Percentiles rank a stretch among this genome's conserved stretches.
These are phyloP conservation scores for Metahyphopichia silvanorum DNA, from an alignment of 805 yeast species.

Conservation along the genomic window DNA sequence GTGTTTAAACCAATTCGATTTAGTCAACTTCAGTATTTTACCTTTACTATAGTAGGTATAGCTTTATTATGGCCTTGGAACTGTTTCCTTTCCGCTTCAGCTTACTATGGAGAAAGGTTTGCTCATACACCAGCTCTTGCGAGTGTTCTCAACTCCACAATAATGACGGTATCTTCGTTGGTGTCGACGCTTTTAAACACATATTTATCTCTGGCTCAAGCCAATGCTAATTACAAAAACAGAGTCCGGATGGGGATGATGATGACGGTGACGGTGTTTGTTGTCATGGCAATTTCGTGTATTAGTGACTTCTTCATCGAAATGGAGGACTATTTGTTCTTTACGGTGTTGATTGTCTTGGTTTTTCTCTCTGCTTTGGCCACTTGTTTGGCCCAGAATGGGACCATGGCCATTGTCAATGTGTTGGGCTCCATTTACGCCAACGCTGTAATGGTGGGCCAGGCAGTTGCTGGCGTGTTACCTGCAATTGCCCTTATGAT, in stretches of 20 bases:
- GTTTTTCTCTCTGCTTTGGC: slow-evolving; percentile 70
- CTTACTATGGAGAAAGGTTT: slow-evolving; percentile 69
- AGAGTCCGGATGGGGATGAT: slow-evolving; percentile 62
- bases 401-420: slow-evolving; percentile 83
- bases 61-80: slow-evolving; percentile 97
- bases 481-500: slow-evolving; percentile 72
- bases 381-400: slow-evolving; percentile 83
- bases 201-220: slow-evolving; percentile 63
- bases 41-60: slow-evolving; percentile 69
- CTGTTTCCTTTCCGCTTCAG: slow-evolving; percentile 81
- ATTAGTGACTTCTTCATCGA: slow-evolving; percentile 29
- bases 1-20: slow-evolving; percentile 11
- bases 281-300: slow-evolving; percentile 53
- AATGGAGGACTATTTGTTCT: slow-evolving; percentile 43
- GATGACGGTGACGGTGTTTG: slow-evolving; percentile 56
- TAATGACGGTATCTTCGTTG: slow-evolving; percentile 84
- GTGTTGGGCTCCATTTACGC: slow-evolving; percentile 70
- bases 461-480: slow-evolving; percentile 89
- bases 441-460: slow-evolving; percentile 92
- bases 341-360: slow-evolving; percentile 54
- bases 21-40: slow-evolving; percentile 43
- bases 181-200: slow-evolving; percentile 59
- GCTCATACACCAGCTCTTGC: slow-evolving; percentile 47
- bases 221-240: slow-evolving; percentile 50
- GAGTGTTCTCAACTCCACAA: slow-evolving; percentile 67